Evolutionary conservation across 352 stramenopile species (phyloP), one percentile per base, ranked within the genome.

Genomic region (Phytophthora macrochlamydospora): DNA sequence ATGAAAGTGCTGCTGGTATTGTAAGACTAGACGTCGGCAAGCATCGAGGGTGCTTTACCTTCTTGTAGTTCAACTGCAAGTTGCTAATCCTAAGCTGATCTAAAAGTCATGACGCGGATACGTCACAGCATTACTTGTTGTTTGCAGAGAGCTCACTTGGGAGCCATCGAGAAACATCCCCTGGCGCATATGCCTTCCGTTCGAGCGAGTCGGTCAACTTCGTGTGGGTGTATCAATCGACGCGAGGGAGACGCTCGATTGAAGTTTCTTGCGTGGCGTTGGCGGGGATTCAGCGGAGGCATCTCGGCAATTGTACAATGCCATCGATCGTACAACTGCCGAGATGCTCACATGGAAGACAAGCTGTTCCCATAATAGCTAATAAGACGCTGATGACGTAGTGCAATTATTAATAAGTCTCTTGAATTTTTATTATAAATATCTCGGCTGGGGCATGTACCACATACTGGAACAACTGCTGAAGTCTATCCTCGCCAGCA

Each of bases 61-160:
- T 24, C 18, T 24, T 24, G 18, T 24, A 24, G 18, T 24, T 24
- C 18, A 24, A 24, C 18, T 24, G 18, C 18, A 24, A 24, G 18
- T 24, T 24, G 18, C 18, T 24, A 24, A 24, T 24, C 18, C 18
- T 24, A 24, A 24, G 18, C 18, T 24, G 18, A 24, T 24, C 18
- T 24, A 24, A 24, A 24, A 24, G 18, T 24, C 18, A 24, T 24
- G 18, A 24, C 18, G 18, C 18, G 18, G 18, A 24, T 24, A 24
- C 18, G 18, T 24, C 18, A 24, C 18, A 24, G 18, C 18, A 24
- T 24, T 56, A 56, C 31, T 33, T 56, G 35, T 44, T n/a, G 50
- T 30, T 12, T 56, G 44, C 31, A 30, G 50, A 11, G 50, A 56
- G n/a, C 13, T 56, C 1, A 56, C 30, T 6, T 56, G 50, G 50